These are phyloP conservation scores for Starmera caribaea DNA, from an alignment of 805 yeast genomes.

Conservation along the genomic window DNA sequence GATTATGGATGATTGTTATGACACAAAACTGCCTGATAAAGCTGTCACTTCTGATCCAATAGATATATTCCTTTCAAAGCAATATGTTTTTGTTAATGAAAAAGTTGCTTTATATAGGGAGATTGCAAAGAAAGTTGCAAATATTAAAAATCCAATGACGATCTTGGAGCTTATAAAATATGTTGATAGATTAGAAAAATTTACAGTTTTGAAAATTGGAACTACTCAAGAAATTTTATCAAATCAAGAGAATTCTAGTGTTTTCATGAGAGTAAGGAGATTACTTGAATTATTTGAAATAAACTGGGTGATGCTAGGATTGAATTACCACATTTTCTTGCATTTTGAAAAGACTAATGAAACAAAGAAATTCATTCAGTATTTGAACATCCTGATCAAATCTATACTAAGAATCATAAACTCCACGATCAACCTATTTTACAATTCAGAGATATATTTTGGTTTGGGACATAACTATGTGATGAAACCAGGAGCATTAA, in stretches of 20 bases:
- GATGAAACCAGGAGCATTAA: conserved; percentile 27
- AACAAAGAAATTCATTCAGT: conserved; percentile 23
- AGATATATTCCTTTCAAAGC: conserved; percentile 27
- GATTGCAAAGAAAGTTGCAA: conserved; percentile 22
- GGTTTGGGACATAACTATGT: conserved; percentile 32
- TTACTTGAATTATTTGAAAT: conserved; percentile 17
- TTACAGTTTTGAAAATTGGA: conserved; percentile 20
- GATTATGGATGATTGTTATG: conserved; percentile 13
- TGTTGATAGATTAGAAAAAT: conserved; percentile 25
- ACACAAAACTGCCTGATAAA: conserved; percentile 19
- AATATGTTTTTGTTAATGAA: conserved; percentile 21
- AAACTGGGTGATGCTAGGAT: conserved; percentile 21
- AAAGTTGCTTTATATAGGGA: conserved; percentile 22
- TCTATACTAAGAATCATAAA: conserved; percentile 23
- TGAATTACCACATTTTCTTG: conserved; percentile 28
- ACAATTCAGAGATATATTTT: conserved; percentile 26
- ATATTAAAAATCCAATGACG: conserved; percentile 24
- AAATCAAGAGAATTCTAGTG: conserved; percentile 4
- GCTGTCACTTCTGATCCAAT: conserved; percentile 24
- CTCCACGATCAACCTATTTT: conserved; percentile 22
- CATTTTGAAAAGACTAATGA: conserved; percentile 27
- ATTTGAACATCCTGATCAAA: conserved; percentile 22
- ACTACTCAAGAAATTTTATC: conserved; percentile 8
- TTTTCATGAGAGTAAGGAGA: conserved; percentile 14
- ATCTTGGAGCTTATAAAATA: conserved; percentile 24